Evolutionary conservation across 257 asterid genomes (phyloP), one percentile per base, ranked within the genome.

Genomic region (Cynanchum wilfordii): DNA sequence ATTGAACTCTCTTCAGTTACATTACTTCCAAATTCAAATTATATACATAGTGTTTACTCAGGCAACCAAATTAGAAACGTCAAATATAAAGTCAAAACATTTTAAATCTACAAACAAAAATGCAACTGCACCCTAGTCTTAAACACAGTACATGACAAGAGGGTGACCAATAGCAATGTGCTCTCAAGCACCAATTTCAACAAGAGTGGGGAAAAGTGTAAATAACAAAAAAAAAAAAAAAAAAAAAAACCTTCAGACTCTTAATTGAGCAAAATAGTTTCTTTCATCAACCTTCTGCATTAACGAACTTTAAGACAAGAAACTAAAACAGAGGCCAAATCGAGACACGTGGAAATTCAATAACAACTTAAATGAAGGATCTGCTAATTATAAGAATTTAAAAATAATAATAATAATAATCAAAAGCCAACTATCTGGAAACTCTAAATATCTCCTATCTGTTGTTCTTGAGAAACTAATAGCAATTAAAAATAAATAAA

Each of bases 341-440:
- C 8, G 29, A 50, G 44, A 64, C 55, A 63, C 24, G 22, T 63
- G 20, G 20, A 64, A 25, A 22, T 19, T 50, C 40, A 22, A 55
- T 40, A 50, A 22, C 72, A 47, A 65, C 47, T 30, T 55, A 44
- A 60, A 57, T 56, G 55, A 76, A 64, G 60, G 77, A 52, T 80
- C 78, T 75, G 66, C 49, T 58, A 68, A 59, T 68, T 62, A 59
- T 30, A 30, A 30, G 2, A 1, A 30, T 38, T 38, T n/a, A n/a
- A 42, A 62, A 60, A 73, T 15, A 12, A 44, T 12, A 38, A 73
- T 36, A 7, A 47, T n/a, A n/a, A n/a, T n/a, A 42, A 30, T 45
- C 71, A 55, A 74, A 50, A 10, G 24, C 45, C 66, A 77, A 60
- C 63, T 74, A 75, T 81, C 81, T 83, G 55, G 79, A 75, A 64